Base-by-base conservation (phyloP, 768 basidiomycete species). In the Tephrocybe sp. region DNA sequence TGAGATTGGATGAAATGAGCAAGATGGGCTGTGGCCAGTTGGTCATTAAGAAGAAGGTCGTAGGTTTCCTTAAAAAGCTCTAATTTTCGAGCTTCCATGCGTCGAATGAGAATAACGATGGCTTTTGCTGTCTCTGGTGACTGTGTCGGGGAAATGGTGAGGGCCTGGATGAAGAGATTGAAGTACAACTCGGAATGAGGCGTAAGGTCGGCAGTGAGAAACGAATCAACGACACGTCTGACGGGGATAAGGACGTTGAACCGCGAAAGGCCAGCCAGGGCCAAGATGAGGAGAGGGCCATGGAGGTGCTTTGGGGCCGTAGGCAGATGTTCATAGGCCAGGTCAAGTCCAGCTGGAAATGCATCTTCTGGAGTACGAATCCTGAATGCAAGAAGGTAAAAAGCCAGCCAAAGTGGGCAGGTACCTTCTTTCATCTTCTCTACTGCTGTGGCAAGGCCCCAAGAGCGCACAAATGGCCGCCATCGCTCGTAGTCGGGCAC, bases 391-490 rank as follows among this genome's bases (percentile, higher is more conserved):
- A 76, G 64, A 34, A 85, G 66, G 38, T 74, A 71, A 24, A 86
- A 63, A 10, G 77, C 60, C n/a, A 83, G 64, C 83, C 83, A 87
- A 0, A 72, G 54, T 0, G 85, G 84, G 11, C 69, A 45, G 25
- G n/a, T 1, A 3, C 45, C 39, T 29, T 37, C 50, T 4, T 41
- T 18, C 39, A 51, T 45, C 18, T 31, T 16, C 3, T 45, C 8
- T 27, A 29, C 34, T 27, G 25, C 23, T 16, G 10, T 33, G 9
- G 12, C 42, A 13, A 38, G 46, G 21, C 25, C 36, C 19, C 16
- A 33, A 13, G 39, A 25, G 5, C 37, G 40, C 15, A 79, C 52
- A 24, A 70, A 55, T 2, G 64, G 58, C 7, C 67, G 65, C 76
- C 77, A 80, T 12, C 49, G 56, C 3, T 59, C 29, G 61, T 67